phyloP scores from a whole-genome alignment of 176 grass and related monocot species.

The Triticum turgidum region DNA sequence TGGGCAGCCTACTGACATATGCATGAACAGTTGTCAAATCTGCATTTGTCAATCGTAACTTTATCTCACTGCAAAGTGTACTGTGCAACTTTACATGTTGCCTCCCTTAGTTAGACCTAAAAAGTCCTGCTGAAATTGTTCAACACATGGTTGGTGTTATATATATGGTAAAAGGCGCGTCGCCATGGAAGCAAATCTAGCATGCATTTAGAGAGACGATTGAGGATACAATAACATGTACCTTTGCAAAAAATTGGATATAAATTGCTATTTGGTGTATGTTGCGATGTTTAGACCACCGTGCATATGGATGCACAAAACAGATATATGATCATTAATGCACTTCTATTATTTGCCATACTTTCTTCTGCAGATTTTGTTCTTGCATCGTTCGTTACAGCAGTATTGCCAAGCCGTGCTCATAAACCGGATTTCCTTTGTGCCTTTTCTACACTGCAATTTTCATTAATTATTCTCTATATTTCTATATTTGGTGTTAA shows the following conservation, averaged over 20 bases:
- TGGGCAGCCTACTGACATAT: not conserved
- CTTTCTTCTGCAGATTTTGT: not conserved
- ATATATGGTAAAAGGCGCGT: not conserved
- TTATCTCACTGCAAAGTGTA: no score
- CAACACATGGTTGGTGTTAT: conserved; percentile 3
- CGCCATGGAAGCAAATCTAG: not conserved
- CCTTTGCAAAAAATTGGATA: not conserved
- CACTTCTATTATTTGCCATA: conserved; percentile 1
- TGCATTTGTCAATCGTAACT: not conserved
- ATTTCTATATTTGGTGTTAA: not conserved
- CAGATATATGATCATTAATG: not conserved
- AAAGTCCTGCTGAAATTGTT: conserved; percentile 3
- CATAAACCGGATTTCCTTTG: not conserved
- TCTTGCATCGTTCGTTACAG: not conserved
- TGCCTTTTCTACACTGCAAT: not conserved
- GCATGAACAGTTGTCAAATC: not conserved
- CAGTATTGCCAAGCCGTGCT: not conserved
- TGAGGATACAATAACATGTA: not conserved
- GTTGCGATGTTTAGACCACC: not conserved
- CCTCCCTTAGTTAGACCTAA: not conserved
- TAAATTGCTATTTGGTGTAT: not conserved
- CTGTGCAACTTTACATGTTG: no score
- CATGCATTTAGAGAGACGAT: not conserved
- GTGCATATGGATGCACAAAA: not conserved
- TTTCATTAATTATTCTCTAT: not conserved